Evolutionary conservation across 306 rosid species (phyloP), one percentile per base, ranked within the genome.

Genomic region (Astragalus glycyphyllos): DNA sequence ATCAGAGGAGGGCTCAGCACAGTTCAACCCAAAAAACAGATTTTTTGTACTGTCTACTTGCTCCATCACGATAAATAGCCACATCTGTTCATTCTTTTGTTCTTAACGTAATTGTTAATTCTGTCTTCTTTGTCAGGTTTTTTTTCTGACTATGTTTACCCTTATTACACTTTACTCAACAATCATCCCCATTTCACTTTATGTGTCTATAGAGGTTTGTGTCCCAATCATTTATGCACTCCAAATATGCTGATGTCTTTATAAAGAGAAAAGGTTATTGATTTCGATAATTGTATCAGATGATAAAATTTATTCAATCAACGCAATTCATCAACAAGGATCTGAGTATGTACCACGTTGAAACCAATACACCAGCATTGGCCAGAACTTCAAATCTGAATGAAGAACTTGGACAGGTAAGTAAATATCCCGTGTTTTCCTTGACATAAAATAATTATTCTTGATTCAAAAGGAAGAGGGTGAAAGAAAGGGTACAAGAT

Each of bases 381-480:
- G 99, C 99, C 69, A 86, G 99, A 81, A 94, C 99, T 54, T 94
- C 99, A 44, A 94, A 94, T 85, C 80, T 94, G 88, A 94, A 94
- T 78, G 98, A 94, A 83, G 98, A 94, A 86, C 92, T 94, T 59
- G 98, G 98, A 42, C 98, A 94, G 97, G 97, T 90, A 80, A 61
- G 71, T 46, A 69, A 63, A 61, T 68, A 13, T 46, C 9, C 7
- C 26, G 34, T 73, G 41, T 78, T 61, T 11, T 49, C 62, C 49
- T 58, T 68, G 65, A 20, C 35, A 34, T 47, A 60, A 61, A 62
- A 62, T 50, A 34, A 49, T 16, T 35, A 53, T 42, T 42, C 47
- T 46, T 57, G 63, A 42, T 42, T 10, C 17, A 15, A 15, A 65
- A 74, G 26, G 48, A 34, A 64, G 42, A 40, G 53, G 49, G 45